A percentile compares a stretch with the other conserved stretches of the same genome.
These are phyloP conservation scores for Actinomortierella wolfii DNA, from an alignment of 371 early-diverging fungal species.

Conservation along the genomic window DNA sequence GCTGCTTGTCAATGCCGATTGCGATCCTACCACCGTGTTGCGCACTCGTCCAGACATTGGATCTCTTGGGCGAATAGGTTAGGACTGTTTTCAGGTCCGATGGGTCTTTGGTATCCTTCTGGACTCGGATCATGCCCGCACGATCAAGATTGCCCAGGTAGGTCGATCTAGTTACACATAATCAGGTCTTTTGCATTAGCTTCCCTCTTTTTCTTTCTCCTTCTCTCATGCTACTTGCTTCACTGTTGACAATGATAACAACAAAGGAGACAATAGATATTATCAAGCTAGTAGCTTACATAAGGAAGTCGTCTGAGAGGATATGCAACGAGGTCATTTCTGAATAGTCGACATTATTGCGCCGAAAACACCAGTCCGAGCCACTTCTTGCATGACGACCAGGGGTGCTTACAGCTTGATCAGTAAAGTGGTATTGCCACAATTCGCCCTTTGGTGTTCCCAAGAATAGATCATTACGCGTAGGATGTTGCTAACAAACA, in stretches of 20 bases:
- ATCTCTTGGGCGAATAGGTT: constrained; percentile 13
- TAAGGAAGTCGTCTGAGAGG: constrained; percentile 15
- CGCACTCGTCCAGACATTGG: constrained; percentile 33
- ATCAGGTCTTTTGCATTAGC: too few relatives aligned
- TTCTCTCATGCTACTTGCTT: too few relatives aligned
- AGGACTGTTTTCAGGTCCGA: background rate
- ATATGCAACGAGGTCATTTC: constrained; percentile 31
- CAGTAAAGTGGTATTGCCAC: constrained; percentile 11
- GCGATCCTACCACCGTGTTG: constrained; percentile 8
- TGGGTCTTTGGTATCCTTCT: background rate
- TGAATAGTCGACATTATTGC: constrained; percentile 3
- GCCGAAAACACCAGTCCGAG: constrained; percentile 1
- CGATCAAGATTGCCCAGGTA: constrained; percentile 22
- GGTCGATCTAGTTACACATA: constrained; percentile 15
- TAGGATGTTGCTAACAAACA: background rate
- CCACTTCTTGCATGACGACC: constrained; percentile 13
- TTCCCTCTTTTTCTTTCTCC: background rate
- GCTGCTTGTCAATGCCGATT: constrained; percentile 22
- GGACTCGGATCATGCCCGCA: constrained; percentile 18
- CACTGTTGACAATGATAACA: too few relatives aligned
- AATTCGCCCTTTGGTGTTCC: constrained; percentile 14
- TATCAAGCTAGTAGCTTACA: too few relatives aligned
- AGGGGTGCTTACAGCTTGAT: background rate
- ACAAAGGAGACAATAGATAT: too few relatives aligned
- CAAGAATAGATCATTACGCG: constrained; percentile 13